Percentiles rank a stretch among this genome's conserved stretches.
phyloP scores from a whole-genome alignment of 139 green algal genomes.

The Astrephomene gubernaculifera region DNA sequence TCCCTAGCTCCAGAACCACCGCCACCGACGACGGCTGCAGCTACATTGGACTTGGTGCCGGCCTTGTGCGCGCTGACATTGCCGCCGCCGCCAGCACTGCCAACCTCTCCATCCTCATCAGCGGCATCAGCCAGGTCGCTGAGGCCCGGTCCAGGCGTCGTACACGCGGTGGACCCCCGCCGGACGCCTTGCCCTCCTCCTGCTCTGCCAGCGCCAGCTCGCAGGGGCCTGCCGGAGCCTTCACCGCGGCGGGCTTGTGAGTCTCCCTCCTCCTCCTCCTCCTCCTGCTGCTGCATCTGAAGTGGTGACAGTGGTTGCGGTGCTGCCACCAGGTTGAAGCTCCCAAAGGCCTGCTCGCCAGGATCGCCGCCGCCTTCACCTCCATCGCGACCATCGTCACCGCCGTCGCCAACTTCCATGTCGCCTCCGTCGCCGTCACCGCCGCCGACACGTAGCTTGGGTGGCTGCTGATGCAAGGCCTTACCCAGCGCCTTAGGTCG shows the following conservation, averaged over 20 bases:
- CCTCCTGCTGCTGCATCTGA: no score
- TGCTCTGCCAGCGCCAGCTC: not conserved
- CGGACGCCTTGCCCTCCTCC: not conserved
- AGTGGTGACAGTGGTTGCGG: no score
- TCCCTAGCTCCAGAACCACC: no score
- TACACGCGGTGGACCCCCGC: no score
- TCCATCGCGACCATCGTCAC: not conserved
- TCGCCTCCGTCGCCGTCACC: no score
- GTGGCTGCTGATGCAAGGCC: not conserved
- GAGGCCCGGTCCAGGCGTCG: conserved; percentile 4
- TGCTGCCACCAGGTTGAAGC: not conserved
- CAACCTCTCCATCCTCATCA: not conserved
- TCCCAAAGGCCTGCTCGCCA: not conserved
- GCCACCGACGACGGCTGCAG: no score
- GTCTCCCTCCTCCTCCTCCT: not conserved
- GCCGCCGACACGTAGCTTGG: no score
- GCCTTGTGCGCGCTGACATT: no score
- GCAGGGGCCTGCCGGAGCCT: not conserved
- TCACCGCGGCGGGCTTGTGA: not conserved
- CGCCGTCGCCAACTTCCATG: not conserved
- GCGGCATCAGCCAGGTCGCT: conserved; percentile 22
- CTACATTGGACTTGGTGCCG: no score
- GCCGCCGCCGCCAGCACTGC: no score
- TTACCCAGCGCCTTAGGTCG: not conserved
- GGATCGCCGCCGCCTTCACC: not conserved